Percentiles rank a stretch among this genome's conserved stretches.
These are phyloP conservation scores for Aphanomyces cochlioides DNA, from an alignment of 352 stramenopile genomes.

Conservation along the genomic window DNA sequence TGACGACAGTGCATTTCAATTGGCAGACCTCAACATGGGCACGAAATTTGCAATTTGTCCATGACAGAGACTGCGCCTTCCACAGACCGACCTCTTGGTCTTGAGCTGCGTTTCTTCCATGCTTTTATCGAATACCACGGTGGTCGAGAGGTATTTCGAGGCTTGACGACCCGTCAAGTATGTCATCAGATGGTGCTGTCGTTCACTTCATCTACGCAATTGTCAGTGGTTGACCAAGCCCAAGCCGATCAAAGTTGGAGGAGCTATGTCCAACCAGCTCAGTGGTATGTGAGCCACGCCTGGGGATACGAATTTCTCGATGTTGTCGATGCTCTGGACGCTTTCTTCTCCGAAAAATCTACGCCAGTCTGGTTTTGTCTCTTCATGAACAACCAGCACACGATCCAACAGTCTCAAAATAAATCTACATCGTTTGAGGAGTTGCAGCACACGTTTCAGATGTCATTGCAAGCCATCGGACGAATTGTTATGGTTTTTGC, in stretches of 20 bases:
- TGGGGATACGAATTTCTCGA: background rate
- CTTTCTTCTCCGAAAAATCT: background rate
- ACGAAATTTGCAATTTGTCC: too few species aligned
- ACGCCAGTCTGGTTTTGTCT: slow-evolving; percentile 2
- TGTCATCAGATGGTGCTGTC: slow-evolving; percentile 1
- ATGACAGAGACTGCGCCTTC: too few species aligned
- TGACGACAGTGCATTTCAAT: too few species aligned
- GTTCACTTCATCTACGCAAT: background rate
- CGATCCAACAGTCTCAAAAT: background rate
- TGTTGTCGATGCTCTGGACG: slow-evolving; percentile 5
- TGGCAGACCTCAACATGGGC: too few species aligned
- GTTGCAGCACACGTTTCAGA: slow-evolving; percentile 11
- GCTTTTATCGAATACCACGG: slow-evolving; percentile 10
- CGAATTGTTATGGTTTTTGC: slow-evolving; percentile 18
- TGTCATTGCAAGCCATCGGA: background rate
- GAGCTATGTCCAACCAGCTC: background rate
- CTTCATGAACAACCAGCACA: slow-evolving; percentile 17
- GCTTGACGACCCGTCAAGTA: slow-evolving; percentile 13
- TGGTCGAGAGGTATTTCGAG: slow-evolving; percentile 3
- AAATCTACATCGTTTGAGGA: slow-evolving; percentile 11
- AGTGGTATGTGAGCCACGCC: slow-evolving; percentile 6
- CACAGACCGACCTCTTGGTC: slow-evolving; percentile 2
- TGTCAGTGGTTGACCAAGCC: slow-evolving; percentile 17
- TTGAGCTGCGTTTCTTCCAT: slow-evolving; percentile 10
- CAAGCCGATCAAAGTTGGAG: background rate